These are phyloP conservation scores for Populus hybrid DNA, from an alignment of 441 rosid genomes.

Conservation along the genomic window DNA sequence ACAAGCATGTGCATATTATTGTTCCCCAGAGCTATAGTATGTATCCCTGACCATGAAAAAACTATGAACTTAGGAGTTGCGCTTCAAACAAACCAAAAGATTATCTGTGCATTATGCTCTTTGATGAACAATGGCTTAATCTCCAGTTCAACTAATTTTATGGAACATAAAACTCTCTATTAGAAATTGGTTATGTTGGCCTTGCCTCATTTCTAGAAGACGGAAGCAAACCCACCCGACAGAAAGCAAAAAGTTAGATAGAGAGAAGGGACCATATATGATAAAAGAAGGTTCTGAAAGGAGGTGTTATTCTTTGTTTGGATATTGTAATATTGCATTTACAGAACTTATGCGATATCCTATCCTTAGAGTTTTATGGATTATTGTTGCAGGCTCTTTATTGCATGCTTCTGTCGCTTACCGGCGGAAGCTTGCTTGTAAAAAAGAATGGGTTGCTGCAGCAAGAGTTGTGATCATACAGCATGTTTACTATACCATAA, in stretches of 20 bases:
- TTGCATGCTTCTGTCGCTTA: constrained; percentile 77
- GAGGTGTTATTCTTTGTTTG: not conserved
- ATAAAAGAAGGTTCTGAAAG: too few species aligned
- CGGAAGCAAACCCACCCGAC: too few species aligned
- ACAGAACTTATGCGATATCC: not conserved
- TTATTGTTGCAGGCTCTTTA: constrained; percentile 57
- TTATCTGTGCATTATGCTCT: not conserved
- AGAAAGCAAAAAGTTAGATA: too few species aligned
- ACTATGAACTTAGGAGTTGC: not conserved
- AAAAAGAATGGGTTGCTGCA: constrained; percentile 90
- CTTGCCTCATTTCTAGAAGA: too few species aligned
- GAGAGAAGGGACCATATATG: too few species aligned
- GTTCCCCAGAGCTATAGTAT: not conserved
- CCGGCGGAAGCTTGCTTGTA: constrained; percentile 60
- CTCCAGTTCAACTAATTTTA: not conserved
- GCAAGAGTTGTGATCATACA: too few species aligned
- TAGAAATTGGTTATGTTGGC: not conserved
- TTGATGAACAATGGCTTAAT: not conserved
- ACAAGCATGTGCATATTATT: not conserved
- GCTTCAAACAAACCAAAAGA: not conserved
- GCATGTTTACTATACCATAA: too few species aligned
- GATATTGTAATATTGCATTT: too few species aligned
- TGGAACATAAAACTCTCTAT: not conserved
- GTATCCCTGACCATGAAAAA: not conserved
- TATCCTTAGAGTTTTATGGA: constrained; percentile 12